Conservation (phyloP, 345 rosid species). For the Hirschfeldia incana region DNA sequence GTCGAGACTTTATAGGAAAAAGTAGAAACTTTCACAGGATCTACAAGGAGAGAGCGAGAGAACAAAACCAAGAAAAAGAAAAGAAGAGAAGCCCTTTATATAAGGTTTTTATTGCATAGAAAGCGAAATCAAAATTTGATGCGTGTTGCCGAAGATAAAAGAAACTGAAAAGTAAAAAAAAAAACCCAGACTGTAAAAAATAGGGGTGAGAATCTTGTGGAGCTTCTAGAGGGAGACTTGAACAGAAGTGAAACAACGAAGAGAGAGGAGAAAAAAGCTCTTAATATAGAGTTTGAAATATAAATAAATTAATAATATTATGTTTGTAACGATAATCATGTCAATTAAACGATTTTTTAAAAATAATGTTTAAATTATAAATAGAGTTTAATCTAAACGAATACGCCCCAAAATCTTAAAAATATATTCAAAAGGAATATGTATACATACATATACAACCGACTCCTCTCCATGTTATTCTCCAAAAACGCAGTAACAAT, state of each 20-base stretch:
- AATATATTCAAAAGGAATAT: too few relatives aligned
- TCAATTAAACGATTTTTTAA: too few relatives aligned
- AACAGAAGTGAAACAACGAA: conserved; percentile 35
- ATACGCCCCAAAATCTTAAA: too few relatives aligned
- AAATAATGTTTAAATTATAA: too few relatives aligned
- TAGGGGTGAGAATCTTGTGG: conserved; percentile 19
- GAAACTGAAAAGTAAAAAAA: not conserved
- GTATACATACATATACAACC: too few relatives aligned
- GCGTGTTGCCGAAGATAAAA: conserved; percentile 22
- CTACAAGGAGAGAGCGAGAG: conserved; percentile 8
- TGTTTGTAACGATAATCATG: too few relatives aligned
- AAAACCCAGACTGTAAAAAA: conserved; percentile 22
- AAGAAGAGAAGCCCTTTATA: conserved; percentile 7
- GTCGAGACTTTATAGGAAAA: conserved; percentile 13
- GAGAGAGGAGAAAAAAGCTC: conserved; percentile 19
- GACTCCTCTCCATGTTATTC: too few relatives aligned
- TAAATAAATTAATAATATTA: too few relatives aligned
- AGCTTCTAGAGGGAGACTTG: conserved; percentile 28
- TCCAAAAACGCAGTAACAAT: too few relatives aligned
- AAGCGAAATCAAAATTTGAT: conserved; percentile 15
- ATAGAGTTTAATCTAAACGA: too few relatives aligned
- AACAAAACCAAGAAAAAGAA: not conserved
- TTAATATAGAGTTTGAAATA: conserved; percentile 15
- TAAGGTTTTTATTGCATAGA: not conserved
- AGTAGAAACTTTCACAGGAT: conserved; percentile 32